Percentiles rank a stretch among this genome's conserved stretches.
phyloP scores from a whole-genome alignment of 768 basidiomycete species.

The Mycena amicta region DNA sequence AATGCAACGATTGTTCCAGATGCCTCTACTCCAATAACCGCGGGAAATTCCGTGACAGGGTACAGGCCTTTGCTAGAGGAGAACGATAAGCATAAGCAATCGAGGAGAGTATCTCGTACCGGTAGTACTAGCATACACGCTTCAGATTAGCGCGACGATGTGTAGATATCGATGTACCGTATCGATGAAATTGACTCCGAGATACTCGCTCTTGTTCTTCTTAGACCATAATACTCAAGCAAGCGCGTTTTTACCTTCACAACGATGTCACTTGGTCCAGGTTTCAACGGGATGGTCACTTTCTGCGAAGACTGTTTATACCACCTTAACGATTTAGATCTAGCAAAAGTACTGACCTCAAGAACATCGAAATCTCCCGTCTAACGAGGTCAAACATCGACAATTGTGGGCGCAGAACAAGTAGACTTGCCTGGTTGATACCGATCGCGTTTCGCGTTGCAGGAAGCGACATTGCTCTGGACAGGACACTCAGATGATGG shows the following conservation, averaged over 20 bases:
- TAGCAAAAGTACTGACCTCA: not conserved
- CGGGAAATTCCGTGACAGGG: slow-evolving; percentile 57
- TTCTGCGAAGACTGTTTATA: no score
- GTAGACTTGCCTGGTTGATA: not conserved
- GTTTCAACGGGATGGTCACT: not conserved
- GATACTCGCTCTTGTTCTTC: not conserved
- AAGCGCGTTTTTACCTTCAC: not conserved
- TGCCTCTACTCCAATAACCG: slow-evolving; percentile 75
- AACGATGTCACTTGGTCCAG: not conserved
- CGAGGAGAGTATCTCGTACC: slow-evolving; percentile 51
- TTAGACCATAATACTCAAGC: not conserved
- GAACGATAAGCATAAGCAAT: no score
- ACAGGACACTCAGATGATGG: not conserved
- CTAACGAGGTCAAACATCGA: not conserved
- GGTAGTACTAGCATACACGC: slow-evolving; percentile 61
- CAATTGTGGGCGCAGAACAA: not conserved
- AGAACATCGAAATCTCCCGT: not conserved
- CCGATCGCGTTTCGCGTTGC: not conserved
- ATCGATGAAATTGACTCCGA: slow-evolving; percentile 10
- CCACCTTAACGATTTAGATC: not conserved
- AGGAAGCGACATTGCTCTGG: not conserved
- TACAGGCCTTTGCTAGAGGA: slow-evolving; percentile 66
- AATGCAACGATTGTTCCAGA: slow-evolving; percentile 76
- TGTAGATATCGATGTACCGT: slow-evolving; percentile 3
- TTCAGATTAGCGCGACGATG: not conserved